These are phyloP conservation scores for Pseudogymnoascus sp. DNA, from an alignment of 2,329 filamentous ascomycete genomes.

Conservation along the genomic window DNA sequence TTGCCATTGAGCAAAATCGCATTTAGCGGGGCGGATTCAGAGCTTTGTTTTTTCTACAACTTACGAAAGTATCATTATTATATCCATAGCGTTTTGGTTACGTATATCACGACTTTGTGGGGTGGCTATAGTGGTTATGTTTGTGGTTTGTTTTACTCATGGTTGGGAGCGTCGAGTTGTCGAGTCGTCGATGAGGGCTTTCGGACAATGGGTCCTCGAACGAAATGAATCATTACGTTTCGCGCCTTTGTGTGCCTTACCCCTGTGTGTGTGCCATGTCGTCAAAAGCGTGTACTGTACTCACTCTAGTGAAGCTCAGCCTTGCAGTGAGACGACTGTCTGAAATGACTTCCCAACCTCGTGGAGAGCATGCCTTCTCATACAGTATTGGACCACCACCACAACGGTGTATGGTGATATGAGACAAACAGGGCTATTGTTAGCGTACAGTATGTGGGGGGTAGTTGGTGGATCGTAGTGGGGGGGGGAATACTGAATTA, in stretches of 20 bases:
- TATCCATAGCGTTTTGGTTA: neutral
- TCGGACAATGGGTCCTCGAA: neutral
- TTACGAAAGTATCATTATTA: neutral
- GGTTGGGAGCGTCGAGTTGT: neutral
- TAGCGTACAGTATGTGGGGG: constrained; percentile 3
- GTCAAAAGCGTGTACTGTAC: neutral
- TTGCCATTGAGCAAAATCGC: constrained; percentile 3
- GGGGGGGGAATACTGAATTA: neutral
- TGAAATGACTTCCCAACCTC: neutral
- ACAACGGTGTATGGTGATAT: neutral
- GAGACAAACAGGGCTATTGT: constrained; percentile 8
- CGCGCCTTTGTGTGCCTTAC: neutral
- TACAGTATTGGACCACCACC: neutral
- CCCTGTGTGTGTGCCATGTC: constrained; percentile 1
- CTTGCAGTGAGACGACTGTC: constrained; percentile 7
- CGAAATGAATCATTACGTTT: neutral
- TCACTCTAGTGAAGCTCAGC: neutral
- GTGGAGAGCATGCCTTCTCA: neutral
- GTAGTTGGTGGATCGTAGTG: neutral
- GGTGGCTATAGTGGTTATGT: neutral
- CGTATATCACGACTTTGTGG: neutral
- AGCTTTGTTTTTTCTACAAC: neutral
- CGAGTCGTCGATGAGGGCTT: neutral
- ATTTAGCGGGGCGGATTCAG: constrained; percentile 6
- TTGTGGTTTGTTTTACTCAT: constrained; percentile 4